Evolutionary conservation across 768 basidiomycete genomes (phyloP).

Genomic region (Lactarius akahatsu): DNA sequence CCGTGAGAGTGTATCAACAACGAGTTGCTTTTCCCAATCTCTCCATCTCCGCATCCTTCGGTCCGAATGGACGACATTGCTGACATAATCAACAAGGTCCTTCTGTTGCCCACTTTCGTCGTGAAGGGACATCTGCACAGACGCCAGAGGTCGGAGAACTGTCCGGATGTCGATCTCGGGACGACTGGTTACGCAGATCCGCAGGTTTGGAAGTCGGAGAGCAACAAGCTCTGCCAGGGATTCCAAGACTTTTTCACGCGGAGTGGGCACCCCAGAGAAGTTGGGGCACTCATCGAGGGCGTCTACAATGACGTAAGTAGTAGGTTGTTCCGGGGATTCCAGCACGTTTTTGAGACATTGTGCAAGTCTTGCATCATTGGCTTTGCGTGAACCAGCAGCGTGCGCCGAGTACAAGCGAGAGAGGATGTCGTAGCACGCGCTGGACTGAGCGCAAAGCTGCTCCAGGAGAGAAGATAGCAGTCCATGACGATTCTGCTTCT

Average conservation of each 20-base stretch:
- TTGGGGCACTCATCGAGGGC: constrained; percentile 21
- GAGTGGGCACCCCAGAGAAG: constrained; percentile 5
- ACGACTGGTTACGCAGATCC: constrained; percentile 11
- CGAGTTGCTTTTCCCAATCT: neutral
- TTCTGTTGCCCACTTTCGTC: constrained; percentile 4
- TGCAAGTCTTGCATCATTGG: neutral
- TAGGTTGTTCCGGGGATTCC: neutral
- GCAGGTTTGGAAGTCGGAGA: neutral
- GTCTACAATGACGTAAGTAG: constrained; percentile 12
- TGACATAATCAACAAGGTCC: constrained; percentile 10
- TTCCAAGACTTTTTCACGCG: constrained; percentile 10
- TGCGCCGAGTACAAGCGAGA: neutral
- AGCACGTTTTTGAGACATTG: constrained; percentile 14
- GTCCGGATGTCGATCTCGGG: constrained; percentile 13
- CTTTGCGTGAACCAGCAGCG: neutral
- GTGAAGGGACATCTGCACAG: constrained; percentile 7
- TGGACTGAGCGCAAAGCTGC: constrained; percentile 11
- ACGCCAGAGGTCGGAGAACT: neutral
- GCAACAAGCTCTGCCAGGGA: neutral
- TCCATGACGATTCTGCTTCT: constrained; percentile 9
- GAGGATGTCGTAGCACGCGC: neutral
- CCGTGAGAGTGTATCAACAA: constrained; percentile 5
- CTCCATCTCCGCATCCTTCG: constrained; percentile 14
- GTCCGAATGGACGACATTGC: neutral
- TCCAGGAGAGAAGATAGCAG: constrained; percentile 13